A percentile compares a stretch with the other conserved stretches of the same genome.
phyloP scores from a whole-genome alignment of 179 eudicot species.

The Corrigiola litoralis region DNA sequence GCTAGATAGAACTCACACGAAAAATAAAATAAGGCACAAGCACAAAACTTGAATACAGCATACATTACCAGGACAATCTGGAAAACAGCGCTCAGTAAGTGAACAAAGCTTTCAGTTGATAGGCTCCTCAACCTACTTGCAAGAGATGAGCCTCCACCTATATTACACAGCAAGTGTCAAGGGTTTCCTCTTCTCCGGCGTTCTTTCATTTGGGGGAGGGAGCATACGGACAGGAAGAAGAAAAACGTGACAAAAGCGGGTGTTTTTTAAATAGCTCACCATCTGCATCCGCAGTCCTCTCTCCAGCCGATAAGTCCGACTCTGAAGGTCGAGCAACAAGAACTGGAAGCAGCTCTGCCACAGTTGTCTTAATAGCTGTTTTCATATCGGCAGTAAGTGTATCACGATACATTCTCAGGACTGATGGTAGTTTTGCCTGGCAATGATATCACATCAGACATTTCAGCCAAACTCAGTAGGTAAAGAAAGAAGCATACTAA shows the following conservation, averaged over 20 bases:
- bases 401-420: slow-evolving; percentile 90
- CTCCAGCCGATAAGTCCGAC: slow-evolving; percentile 62
- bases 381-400: slow-evolving; percentile 94
- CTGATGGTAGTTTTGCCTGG: slow-evolving; percentile 93
- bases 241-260: background rate
- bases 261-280: slow-evolving; percentile 63
- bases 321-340: slow-evolving; percentile 59
- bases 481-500: background rate
- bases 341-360: slow-evolving; percentile 80
- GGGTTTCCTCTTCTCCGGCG: background rate
- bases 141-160: slow-evolving; percentile 90
- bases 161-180: slow-evolving; percentile 25
- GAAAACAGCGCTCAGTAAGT: slow-evolving; percentile 74
- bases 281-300: slow-evolving; percentile 72
- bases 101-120: slow-evolving; percentile 85
- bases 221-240: background rate
- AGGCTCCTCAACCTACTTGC: slow-evolving; percentile 88
- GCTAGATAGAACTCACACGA: background rate
- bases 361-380: slow-evolving; percentile 74
- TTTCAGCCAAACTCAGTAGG: background rate
- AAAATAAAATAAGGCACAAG: background rate
- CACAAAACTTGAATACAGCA: slow-evolving; percentile 16
- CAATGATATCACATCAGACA: slow-evolving; percentile 21
- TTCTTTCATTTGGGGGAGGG: background rate
- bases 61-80: slow-evolving; percentile 86